Evolutionary conservation across 1,139 yeast genomes (phyloP).

Genomic region (Debaryomycetaceae sp.): DNA sequence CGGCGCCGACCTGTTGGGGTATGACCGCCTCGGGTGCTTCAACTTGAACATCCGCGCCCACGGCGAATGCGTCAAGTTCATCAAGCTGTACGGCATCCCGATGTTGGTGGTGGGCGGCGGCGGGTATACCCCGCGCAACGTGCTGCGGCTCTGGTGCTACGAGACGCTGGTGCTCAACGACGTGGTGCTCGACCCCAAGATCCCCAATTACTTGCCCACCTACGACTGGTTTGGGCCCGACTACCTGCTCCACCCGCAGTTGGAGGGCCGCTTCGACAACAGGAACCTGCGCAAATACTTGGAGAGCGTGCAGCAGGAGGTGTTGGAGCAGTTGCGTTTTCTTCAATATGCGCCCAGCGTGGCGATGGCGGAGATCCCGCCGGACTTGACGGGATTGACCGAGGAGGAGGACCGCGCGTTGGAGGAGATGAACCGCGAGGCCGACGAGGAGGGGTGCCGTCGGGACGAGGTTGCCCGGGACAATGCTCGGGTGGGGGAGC

Average conservation of each 20-base stretch:
- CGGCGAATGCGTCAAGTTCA: constrained; percentile 89
- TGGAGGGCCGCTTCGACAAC: constrained; percentile 86
- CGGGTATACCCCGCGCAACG: constrained; percentile 95
- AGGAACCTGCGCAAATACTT: constrained; percentile 80
- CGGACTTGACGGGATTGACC: constrained; percentile 67
- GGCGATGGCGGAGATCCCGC: constrained; percentile 85
- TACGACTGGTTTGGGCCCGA: constrained; percentile 92
- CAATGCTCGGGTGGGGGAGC: constrained; percentile 23
- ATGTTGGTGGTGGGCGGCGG: constrained; percentile 95
- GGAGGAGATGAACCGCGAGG: constrained; percentile 49
- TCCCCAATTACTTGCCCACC: constrained; percentile 80
- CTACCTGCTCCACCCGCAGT: constrained; percentile 79
- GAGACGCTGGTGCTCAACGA: constrained; percentile 88
- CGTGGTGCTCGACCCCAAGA: constrained; percentile 65
- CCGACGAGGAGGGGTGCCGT: constrained; percentile 12
- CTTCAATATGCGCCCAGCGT: constrained; percentile 93
- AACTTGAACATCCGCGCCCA: constrained; percentile 88
- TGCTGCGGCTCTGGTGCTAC: constrained; percentile 89
- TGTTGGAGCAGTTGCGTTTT: constrained; percentile 77
- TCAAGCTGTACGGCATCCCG: constrained; percentile 83
- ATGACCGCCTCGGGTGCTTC: constrained; percentile 91
- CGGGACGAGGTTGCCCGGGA: too few relatives aligned
- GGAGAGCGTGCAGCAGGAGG: constrained; percentile 71
- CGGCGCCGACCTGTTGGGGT: constrained; percentile 94
- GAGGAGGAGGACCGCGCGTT: constrained; percentile 56